Percentiles rank a stretch among this genome's conserved stretches.
These are phyloP conservation scores for Camellia granthamiana DNA, from an alignment of 148 eudicot species.

Conservation along the genomic window DNA sequence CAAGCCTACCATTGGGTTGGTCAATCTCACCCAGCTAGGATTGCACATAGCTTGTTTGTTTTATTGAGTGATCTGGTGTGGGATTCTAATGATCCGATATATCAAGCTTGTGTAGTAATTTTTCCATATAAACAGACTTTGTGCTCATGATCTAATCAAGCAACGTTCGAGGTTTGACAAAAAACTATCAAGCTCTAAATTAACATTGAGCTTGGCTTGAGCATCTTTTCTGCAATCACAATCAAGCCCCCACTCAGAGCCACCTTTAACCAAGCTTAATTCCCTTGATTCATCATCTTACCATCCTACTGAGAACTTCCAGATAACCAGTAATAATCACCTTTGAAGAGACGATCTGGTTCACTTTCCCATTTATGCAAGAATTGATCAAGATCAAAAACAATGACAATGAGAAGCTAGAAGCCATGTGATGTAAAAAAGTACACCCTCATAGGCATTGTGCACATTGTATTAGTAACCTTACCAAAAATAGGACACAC, in stretches of 20 bases:
- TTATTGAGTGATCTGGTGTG: background rate
- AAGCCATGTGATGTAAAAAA: background rate
- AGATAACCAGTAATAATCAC: background rate
- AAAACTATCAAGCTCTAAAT: background rate
- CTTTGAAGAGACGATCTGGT: background rate
- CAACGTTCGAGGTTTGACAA: background rate
- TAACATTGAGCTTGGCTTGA: conserved; percentile 7
- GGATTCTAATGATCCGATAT: background rate
- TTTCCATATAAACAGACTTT: too few relatives aligned
- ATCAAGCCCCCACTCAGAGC: background rate
- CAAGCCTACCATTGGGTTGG: background rate
- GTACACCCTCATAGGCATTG: background rate
- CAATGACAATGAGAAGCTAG: background rate
- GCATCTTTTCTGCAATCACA: background rate
- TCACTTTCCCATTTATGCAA: background rate
- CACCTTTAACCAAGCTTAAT: background rate
- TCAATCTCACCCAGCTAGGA: background rate
- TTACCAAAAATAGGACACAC: background rate
- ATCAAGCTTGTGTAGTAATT: background rate
- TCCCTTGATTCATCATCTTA: background rate
- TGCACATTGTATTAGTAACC: background rate
- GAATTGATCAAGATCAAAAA: background rate
- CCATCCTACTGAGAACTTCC: background rate
- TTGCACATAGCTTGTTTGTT: background rate
- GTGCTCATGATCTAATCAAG: conserved; percentile 7